Conservation (phyloP, 805 yeast species). For the Crinitomyces ghanaensis region DNA sequence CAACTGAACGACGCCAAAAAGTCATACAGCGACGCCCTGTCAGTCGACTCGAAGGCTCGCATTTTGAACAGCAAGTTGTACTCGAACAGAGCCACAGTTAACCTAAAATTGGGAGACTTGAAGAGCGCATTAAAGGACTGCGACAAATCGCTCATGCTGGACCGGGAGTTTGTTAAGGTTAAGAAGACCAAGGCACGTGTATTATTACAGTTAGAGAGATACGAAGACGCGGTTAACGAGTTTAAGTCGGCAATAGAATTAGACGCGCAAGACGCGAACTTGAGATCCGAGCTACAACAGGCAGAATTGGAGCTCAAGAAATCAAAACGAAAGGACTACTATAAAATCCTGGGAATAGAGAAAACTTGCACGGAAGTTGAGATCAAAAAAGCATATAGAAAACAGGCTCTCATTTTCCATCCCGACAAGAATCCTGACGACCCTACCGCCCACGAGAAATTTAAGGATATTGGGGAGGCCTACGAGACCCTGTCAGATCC, state of each 20-base stretch:
- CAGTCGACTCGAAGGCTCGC: conserved; percentile 44
- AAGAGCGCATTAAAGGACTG: conserved; percentile 74
- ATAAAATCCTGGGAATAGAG: conserved; percentile 47
- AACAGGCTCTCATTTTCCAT: conserved; percentile 59
- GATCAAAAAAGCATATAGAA: conserved; percentile 66
- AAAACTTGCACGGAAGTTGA: conserved; percentile 39
- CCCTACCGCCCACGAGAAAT: conserved; percentile 82
- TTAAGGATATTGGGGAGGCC: conserved; percentile 81
- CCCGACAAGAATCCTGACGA: conserved; percentile 65
- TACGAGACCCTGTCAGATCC: conserved; percentile 76
- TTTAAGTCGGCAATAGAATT: conserved; percentile 28
- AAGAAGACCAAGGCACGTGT: conserved; percentile 31
- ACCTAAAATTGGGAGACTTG: conserved; percentile 63
- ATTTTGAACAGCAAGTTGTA: conserved; percentile 37
- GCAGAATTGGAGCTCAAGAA: conserved; percentile 33
- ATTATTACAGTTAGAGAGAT: conserved; percentile 27
- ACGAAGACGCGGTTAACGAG: conserved; percentile 29
- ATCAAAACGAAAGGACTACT: conserved; percentile 39
- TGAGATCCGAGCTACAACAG: conserved; percentile 28
- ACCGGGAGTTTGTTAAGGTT: conserved; percentile 60
- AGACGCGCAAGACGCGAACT: conserved; percentile 26
- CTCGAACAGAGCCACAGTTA: conserved; percentile 84
- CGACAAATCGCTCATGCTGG: conserved; percentile 52
- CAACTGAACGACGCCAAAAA: conserved; percentile 55
- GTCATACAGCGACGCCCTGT: conserved; percentile 65